A percentile compares a stretch with the other conserved stretches of the same genome.
Evolutionary conservation across 176 grass and related monocot genomes (phyloP).

Genomic region (Musa schizocarpa): DNA sequence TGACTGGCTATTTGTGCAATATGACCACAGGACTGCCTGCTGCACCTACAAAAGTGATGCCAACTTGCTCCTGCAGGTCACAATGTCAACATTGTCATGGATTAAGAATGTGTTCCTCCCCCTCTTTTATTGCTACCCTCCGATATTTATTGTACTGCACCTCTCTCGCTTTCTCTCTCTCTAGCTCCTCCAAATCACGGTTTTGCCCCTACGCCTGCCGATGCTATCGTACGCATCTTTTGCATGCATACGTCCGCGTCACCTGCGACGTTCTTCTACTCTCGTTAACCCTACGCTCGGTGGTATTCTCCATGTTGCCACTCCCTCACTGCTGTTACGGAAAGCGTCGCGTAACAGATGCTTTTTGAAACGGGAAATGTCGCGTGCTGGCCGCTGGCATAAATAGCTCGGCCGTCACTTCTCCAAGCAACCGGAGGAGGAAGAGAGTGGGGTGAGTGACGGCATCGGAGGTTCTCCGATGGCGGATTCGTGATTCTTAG

Average conservation of each 20-base stretch:
- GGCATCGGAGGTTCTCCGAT: not conserved
- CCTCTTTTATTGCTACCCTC: not conserved
- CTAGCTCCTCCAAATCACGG: not conserved
- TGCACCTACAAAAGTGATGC: too few species aligned
- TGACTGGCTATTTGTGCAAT: too few species aligned
- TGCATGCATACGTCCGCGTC: constrained; percentile 18
- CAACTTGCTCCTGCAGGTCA: too few species aligned
- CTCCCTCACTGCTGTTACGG: not conserved
- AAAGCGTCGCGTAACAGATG: too few species aligned
- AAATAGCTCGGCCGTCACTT: not conserved
- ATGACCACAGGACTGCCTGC: too few species aligned
- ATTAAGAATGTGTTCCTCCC: too few species aligned
- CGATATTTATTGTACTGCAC: not conserved
- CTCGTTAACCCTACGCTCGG: not conserved
- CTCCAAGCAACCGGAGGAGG: not conserved
- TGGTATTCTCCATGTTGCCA: not conserved
- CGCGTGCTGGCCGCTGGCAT: not conserved
- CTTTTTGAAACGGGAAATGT: too few species aligned
- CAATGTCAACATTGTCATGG: too few species aligned
- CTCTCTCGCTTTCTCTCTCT: too few species aligned
- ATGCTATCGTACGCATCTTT: not conserved
- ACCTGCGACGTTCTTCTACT: not conserved
- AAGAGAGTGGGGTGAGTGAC: too few species aligned
- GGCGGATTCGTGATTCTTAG: not conserved
- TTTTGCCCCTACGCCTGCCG: not conserved